Base-by-base conservation (phyloP, 345 rosid genomes). In the Schrenkiella parvula region DNA sequence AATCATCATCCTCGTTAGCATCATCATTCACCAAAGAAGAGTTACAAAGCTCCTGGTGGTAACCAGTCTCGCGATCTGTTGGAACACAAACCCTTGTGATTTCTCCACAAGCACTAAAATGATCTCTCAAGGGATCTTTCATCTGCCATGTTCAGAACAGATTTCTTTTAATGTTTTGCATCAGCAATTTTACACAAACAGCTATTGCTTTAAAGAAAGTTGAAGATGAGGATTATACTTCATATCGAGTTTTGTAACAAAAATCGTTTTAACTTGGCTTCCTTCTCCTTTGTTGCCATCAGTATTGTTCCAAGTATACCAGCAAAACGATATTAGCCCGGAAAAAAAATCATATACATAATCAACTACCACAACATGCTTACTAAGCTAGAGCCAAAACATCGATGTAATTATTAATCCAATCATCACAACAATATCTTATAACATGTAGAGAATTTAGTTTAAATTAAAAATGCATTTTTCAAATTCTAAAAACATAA, bases 61-160 rank as follows among this genome's bases (percentile, higher is more conserved):
- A 35, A 35, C 96, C 93, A 63, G 76, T 85, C 26, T 89, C 91
- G 22, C 72, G 64, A 73, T 91, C 95, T 41, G 53, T 47, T 8
- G 97, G 97, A 48, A 89, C 25, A 5, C 81, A 41, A 44, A 91
- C 65, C 75, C 89, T 84, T 37, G 81, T 11, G 23, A 89, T 66
- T 58, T 84, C 84, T 3, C 99, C 99, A 75, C 99, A 95, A 12
- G 58, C 31, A 19, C 79, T 79, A 71, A 95, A 95, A 71, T 77
- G 96, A 37, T 69, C 86, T 19, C 61, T 62, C 73, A 95, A 79
- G 23, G 84, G 46, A 35, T 31, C 54, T 76, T 76, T 89, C 51
- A 81, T 51, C 95, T 89, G 87, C 38, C 34, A 83, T 69, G 85
- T 85, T 83, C 15, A 19, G 4, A 68, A 48, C 59, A 63, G 25